Evolutionary conservation across 2,329 filamentous ascomycete genomes (phyloP), one percentile per base, ranked within the genome.

Genomic region (Colletotrichum sidae): DNA sequence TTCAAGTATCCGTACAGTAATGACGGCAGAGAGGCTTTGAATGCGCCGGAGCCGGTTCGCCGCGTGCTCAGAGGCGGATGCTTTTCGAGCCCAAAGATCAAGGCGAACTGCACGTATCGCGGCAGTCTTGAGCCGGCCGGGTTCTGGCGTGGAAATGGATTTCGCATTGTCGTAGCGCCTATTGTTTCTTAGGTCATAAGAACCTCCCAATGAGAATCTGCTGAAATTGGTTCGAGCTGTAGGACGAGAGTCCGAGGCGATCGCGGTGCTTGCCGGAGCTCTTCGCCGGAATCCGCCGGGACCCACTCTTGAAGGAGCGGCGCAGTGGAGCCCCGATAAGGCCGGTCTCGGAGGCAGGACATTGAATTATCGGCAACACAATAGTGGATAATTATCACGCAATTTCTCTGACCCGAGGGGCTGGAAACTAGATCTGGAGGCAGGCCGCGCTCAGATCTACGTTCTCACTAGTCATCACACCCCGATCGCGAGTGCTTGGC

Each of bases 91-190:
- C 49, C 60, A 1, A 34, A 44, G 33, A 9, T 50, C 15, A 64
- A 64, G 41, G 49, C 60, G n/a, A 64, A 64, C 25, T 64, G 49
- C 2, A 54, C 60, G 8, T 64, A 64, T 1, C 60, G 60, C 3
- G 60, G 60, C 8, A 64, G 60, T 3, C 60, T 60, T 12, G 55
- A 64, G 12, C 49, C 60, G 25, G 45, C 37, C 1, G 55, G 60
- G 8, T 60, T 54, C 15, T 64, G 55, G 60, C 38, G 55, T 3
- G 55, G 60, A 1, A 64, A 64, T 1, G 60, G 60, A 4, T 64
- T 64, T 4, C 17, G 60, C 3, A 17, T 54, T 9, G 55, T 64
- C 2, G 49, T 64, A 2, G 55, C 55, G 1, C 12, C 35, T 25
- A 25, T 25, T 25, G 25, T 5, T 4, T 25, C 25, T 5, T 25